Percentiles rank a stretch among this genome's conserved stretches.
Conservation (phyloP, 2,329 filamentous ascomycete genomes). For the Calonectria fujianensis region DNA sequence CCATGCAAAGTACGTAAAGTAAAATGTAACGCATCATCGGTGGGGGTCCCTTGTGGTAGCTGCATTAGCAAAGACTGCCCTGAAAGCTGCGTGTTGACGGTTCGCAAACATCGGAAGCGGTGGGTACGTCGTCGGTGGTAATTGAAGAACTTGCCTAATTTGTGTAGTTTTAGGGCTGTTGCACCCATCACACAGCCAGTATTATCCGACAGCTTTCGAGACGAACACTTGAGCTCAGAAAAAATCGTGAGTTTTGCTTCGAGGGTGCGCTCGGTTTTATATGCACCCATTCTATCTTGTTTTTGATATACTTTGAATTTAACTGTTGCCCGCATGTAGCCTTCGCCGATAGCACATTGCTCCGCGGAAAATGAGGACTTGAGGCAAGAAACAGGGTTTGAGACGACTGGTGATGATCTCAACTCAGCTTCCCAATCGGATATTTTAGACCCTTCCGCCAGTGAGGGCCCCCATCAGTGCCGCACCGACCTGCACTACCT, state of each 20-base stretch:
- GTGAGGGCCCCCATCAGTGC: not conserved
- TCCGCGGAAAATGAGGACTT: not conserved
- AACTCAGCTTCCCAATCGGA: not conserved
- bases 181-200: not conserved
- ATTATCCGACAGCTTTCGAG: not conserved
- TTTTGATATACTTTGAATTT: not conserved
- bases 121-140: not conserved
- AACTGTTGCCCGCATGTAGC: not conserved
- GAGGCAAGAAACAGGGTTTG: not conserved
- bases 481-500: not conserved
- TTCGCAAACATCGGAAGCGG: conserved; percentile 1
- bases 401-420: not conserved
- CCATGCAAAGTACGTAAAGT: not conserved
- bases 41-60: not conserved
- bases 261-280: not conserved
- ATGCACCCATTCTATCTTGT: not conserved
- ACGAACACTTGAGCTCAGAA: not conserved
- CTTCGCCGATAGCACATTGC: not conserved
- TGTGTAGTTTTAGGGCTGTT: not conserved
- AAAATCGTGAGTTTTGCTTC: not conserved
- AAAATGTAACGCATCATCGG: not conserved
- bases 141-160: not conserved
- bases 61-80: not conserved
- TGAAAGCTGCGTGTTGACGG: not conserved
- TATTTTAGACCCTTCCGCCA: not conserved